phyloP scores from a whole-genome alignment of 2,329 filamentous ascomycete genomes.

The Pseudocercospora eumusae region DNA sequence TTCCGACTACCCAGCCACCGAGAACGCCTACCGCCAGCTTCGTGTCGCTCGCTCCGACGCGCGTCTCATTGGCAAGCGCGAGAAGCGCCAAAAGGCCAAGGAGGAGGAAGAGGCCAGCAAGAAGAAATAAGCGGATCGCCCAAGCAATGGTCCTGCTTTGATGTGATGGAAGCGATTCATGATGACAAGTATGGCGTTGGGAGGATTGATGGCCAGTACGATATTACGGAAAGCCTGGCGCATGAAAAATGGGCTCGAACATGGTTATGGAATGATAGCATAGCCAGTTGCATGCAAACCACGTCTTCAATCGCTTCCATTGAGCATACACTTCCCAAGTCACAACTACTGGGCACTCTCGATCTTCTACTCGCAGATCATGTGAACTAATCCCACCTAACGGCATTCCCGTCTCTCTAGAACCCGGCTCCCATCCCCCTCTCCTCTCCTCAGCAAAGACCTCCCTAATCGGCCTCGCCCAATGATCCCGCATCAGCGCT shows the following conservation, averaged over 20 bases:
- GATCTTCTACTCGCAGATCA: background rate
- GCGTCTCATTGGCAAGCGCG: slow-evolving; percentile 77
- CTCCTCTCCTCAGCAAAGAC: background rate
- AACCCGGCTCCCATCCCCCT: background rate
- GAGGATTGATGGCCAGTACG: slow-evolving; percentile 23
- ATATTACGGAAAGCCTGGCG: slow-evolving; percentile 28
- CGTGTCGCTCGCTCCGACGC: slow-evolving; percentile 81
- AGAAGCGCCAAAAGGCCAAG: slow-evolving; percentile 91
- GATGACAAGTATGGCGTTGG: slow-evolving; percentile 30
- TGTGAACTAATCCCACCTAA: background rate
- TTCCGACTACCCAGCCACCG: slow-evolving; percentile 68
- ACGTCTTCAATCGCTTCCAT: slow-evolving; percentile 31
- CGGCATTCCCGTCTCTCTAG: background rate
- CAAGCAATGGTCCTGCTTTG: background rate
- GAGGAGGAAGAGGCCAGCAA: slow-evolving; percentile 73
- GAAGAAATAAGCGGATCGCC: slow-evolving; percentile 70
- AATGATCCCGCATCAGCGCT: too few species aligned
- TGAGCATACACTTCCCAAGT: background rate
- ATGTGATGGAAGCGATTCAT: slow-evolving; percentile 28
- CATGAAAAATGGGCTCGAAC: slow-evolving; percentile 25
- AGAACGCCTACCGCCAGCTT: slow-evolving; percentile 83
- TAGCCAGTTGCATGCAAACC: slow-evolving; percentile 28
- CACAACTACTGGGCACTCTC: background rate
- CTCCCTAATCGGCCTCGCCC: background rate
- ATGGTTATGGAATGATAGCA: slow-evolving; percentile 26